Evolutionary conservation across 1,139 yeast genomes (phyloP), one percentile per base, ranked within the genome.

Genomic region (Yamadazyma spencermartinsiae): DNA sequence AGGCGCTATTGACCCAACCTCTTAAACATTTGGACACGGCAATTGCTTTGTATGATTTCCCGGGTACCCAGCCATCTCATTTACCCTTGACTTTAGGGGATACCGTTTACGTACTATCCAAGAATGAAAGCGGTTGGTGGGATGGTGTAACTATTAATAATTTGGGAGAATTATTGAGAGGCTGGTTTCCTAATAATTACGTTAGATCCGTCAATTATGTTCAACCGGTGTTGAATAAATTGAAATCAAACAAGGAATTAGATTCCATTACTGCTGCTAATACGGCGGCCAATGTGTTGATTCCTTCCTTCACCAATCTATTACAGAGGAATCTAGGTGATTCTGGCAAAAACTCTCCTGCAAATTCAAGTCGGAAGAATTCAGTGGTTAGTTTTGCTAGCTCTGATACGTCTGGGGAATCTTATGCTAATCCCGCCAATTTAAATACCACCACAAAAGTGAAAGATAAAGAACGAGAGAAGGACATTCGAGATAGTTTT

Each of bases 101-200:
- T 43, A 67, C 79, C 2, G 52, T 78, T 1, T 67, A 75, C 44
- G 81, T 79, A 16, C 56, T 78, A 11, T 56, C 72, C 11, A 80
- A 79, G 44, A 65, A 76, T 7, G 76, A 74, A 21, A 56, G 74
- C 2, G 84, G 85, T 2, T 85, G 94, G 94, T 82, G 89, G 87
- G 92, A 84, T 55, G 90, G 90, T 3, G 72, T 82, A 9, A 54
- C 71, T 2, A 53, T 75, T 10, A 65, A 59, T 35, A 58, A 43
- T 12, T 15, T 62, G 19, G 76, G 76, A 32, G 75, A 67, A 12
- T 60, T 74, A 9, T 58, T 64, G 12, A 65, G 90, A 51, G 92
- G 92, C 44, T 84, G 92, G 92, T 81, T 84, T 58, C 89, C 90
- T n/a, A 72, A 71, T 38, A 73, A 74, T 37, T 77, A 73, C 56